Conservation (phyloP, 345 rosid genomes). For the Geranium brycei region DNA sequence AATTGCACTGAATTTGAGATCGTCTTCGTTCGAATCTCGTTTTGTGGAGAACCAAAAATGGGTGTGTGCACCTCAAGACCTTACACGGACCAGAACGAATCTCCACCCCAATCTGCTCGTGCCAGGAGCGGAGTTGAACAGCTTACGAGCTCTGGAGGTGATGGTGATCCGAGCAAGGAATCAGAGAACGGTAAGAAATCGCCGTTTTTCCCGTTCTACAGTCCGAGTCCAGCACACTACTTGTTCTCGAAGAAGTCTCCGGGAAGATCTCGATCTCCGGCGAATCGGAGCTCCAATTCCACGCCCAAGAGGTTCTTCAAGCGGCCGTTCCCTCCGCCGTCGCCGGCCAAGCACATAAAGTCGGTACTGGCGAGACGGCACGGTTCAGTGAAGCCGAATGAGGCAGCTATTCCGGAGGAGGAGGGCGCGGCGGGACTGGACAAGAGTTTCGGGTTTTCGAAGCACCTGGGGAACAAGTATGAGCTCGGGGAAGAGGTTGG, state of each 20-base stretch:
- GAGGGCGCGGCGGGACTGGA: conserved; percentile 43
- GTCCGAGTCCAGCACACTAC: conserved; percentile 80
- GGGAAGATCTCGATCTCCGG: conserved; percentile 35
- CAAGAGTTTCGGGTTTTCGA: conserved; percentile 78
- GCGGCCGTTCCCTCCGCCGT: conserved; percentile 79
- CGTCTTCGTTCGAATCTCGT: not conserved
- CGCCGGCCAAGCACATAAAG: conserved; percentile 88
- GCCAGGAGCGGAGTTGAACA: not conserved
- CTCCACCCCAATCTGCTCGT: not conserved
- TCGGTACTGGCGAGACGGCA: conserved; percentile 63
- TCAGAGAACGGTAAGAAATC: conserved; percentile 35
- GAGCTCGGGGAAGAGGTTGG: conserved; percentile 91
- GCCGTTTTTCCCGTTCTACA: conserved; percentile 71
- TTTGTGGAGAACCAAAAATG: not conserved
- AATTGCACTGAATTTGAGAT: not conserved
- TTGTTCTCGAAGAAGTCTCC: conserved; percentile 76
- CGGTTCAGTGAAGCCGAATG: conserved; percentile 45
- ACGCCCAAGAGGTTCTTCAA: conserved; percentile 38
- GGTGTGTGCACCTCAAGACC: not conserved
- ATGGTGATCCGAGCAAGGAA: conserved; percentile 15
- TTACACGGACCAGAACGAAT: not conserved
- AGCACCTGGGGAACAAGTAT: conserved; percentile 54
- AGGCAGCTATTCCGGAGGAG: conserved; percentile 48
- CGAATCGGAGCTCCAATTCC: too few relatives aligned
- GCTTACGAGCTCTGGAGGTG: conserved; percentile 1